A percentile compares a stretch with the other conserved stretches of the same genome.
Evolutionary conservation across 148 eudicot genomes (phyloP).

Genomic region (Pouteria glomerata): DNA sequence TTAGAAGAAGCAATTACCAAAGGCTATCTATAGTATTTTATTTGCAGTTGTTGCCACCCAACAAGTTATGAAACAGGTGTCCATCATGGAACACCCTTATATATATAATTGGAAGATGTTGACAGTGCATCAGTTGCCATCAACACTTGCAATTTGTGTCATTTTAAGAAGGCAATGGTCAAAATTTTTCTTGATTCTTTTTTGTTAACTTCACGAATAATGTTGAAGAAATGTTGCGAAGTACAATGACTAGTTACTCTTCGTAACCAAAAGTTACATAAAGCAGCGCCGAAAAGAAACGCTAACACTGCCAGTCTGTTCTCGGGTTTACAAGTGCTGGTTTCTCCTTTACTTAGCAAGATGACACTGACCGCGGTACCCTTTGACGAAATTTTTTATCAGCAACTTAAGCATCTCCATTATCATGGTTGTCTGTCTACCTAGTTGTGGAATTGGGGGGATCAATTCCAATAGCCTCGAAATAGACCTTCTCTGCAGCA

Average conservation of each 20-base stretch:
- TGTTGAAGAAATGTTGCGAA: background rate
- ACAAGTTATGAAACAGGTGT: background rate
- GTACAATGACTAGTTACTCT: background rate
- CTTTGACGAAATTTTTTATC: background rate
- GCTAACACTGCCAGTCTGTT: too few relatives aligned
- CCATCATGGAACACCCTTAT: too few relatives aligned
- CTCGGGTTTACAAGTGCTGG: too few relatives aligned
- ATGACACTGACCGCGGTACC: background rate
- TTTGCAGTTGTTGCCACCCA: constrained; percentile 7
- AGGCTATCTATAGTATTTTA: constrained; percentile 45
- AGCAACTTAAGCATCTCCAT: background rate
- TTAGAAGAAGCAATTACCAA: constrained; percentile 70
- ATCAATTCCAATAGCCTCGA: constrained; percentile 39
- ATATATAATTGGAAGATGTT: too few relatives aligned
- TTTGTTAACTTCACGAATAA: background rate
- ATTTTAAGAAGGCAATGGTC: too few relatives aligned
- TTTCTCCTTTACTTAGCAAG: background rate
- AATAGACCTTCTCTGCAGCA: constrained; percentile 54
- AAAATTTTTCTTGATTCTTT: background rate
- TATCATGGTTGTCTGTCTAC: background rate
- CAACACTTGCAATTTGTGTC: too few relatives aligned
- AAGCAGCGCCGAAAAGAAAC: background rate
- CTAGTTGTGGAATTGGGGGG: constrained; percentile 30
- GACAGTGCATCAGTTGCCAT: too few relatives aligned
- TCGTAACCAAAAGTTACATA: background rate